Evolutionary conservation across 192 early-diverging fungal genomes (phyloP).

Genomic region (Dispira simplex): DNA sequence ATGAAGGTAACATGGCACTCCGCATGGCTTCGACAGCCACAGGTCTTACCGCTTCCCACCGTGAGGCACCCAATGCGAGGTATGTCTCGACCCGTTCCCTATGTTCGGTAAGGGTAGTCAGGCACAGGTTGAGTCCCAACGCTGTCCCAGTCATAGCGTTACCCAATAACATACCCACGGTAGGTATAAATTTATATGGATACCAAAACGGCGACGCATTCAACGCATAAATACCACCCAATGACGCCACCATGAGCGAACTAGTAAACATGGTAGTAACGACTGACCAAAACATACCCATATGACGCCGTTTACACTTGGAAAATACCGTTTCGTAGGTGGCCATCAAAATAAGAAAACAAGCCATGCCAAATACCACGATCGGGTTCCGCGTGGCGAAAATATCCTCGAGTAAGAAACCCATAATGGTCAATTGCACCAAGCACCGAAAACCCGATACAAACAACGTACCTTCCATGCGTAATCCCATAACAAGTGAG

Average conservation of each 20-base stretch:
- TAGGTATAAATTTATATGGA: constrained; percentile 72
- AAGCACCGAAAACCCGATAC: constrained; percentile 55
- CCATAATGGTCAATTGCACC: constrained; percentile 62
- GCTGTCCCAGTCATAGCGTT: constrained; percentile 61
- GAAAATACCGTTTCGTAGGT: constrained; percentile 54
- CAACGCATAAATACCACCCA: constrained; percentile 39
- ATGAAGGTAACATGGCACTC: constrained; percentile 59
- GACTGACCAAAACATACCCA: constrained; percentile 49
- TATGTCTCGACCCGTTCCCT: constrained; percentile 34
- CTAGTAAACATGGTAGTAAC: constrained; percentile 24
- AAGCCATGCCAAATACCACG: constrained; percentile 39
- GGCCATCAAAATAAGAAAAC: constrained; percentile 39
- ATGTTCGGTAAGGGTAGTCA: constrained; percentile 40
- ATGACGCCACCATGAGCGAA: constrained; percentile 12
- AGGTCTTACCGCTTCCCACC: constrained; percentile 67
- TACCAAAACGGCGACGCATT: constrained; percentile 49
- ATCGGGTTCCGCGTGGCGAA: constrained; percentile 41
- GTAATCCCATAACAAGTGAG: constrained; percentile 45
- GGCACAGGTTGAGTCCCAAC: constrained; percentile 39
- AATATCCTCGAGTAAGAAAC: constrained; percentile 46
- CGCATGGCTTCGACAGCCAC: constrained; percentile 56
- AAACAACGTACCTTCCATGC: constrained; percentile 45
- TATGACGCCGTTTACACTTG: constrained; percentile 47
- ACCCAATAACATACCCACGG: constrained; percentile 77
- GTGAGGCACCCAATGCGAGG: constrained; percentile 57